A percentile compares a stretch with the other conserved stretches of the same genome.
Evolutionary conservation across 352 stramenopile species (phyloP).

Genomic region (Phytophthora agathidicida): DNA sequence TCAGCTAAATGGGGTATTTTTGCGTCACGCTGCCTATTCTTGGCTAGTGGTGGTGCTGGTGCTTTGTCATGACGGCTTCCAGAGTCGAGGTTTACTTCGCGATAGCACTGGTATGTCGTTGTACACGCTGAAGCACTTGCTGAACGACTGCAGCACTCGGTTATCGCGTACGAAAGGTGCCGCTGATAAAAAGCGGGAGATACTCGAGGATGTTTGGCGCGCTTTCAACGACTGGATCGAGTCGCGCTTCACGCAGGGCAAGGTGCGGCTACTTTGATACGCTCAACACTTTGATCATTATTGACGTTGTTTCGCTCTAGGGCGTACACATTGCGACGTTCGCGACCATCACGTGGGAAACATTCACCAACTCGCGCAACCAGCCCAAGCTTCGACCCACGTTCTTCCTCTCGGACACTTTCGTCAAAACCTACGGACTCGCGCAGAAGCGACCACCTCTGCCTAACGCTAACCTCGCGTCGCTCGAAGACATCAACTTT

Average conservation of each 20-base stretch:
- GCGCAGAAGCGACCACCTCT: constrained; percentile 44
- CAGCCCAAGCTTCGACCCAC: constrained; percentile 59
- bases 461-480: constrained; percentile 32
- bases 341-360: constrained; percentile 74
- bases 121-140: constrained; percentile 78
- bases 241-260: constrained; percentile 67
- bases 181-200: constrained; percentile 71
- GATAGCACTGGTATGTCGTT: constrained; percentile 51
- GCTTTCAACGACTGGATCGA: constrained; percentile 84
- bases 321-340: constrained; percentile 82
- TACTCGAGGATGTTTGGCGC: constrained; percentile 71
- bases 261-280: constrained; percentile 31
- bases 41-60: neutral
- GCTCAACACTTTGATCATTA: neutral
- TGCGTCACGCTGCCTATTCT: constrained; percentile 9
- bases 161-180: constrained; percentile 61
- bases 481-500: constrained; percentile 84
- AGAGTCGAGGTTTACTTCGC: neutral
- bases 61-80: too few relatives aligned
- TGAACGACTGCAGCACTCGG: constrained; percentile 71
- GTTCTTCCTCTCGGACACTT: constrained; percentile 75
- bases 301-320: constrained; percentile 27
- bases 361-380: constrained; percentile 61
- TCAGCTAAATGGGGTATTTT: too few relatives aligned
- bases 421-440: constrained; percentile 66